These are phyloP conservation scores for Fagopyrum esculentum DNA, from an alignment of 148 eudicot species.

Conservation along the genomic window DNA sequence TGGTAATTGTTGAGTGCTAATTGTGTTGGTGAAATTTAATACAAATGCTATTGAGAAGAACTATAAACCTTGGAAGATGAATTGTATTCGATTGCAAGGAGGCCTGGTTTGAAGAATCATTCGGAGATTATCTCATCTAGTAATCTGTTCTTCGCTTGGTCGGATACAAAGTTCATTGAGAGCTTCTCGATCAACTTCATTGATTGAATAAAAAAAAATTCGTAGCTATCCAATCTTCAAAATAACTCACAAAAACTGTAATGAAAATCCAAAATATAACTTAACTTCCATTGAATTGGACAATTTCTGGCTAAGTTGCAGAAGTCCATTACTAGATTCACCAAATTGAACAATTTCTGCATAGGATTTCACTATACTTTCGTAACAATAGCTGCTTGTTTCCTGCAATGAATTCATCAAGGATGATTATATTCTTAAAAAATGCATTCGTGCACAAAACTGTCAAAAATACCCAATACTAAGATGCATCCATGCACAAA, in stretches of 20 bases:
- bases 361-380: neutral
- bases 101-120: conserved; percentile 28
- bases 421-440: too few species aligned
- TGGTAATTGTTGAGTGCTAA: too few species aligned
- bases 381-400: neutral
- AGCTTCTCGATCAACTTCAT: conserved; percentile 52
- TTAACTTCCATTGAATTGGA: neutral
- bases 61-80: neutral
- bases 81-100: conserved; percentile 46
- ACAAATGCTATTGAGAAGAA: too few species aligned
- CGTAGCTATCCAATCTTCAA: neutral
- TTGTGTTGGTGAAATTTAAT: too few species aligned
- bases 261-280: neutral
- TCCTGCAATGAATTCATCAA: neutral
- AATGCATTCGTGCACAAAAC: too few species aligned
- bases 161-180: conserved; percentile 27
- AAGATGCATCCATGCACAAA: neutral
- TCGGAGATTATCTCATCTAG: conserved; percentile 53
- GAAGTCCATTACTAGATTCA: neutral
- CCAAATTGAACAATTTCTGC: neutral
- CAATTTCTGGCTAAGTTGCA: neutral
- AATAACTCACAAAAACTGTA: neutral
- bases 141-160: conserved; percentile 46
- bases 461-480: too few species aligned
- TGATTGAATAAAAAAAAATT: neutral